These are phyloP conservation scores for Sporothrix schenckii DNA, from an alignment of 2,329 filamentous ascomycete genomes.

Conservation along the genomic window DNA sequence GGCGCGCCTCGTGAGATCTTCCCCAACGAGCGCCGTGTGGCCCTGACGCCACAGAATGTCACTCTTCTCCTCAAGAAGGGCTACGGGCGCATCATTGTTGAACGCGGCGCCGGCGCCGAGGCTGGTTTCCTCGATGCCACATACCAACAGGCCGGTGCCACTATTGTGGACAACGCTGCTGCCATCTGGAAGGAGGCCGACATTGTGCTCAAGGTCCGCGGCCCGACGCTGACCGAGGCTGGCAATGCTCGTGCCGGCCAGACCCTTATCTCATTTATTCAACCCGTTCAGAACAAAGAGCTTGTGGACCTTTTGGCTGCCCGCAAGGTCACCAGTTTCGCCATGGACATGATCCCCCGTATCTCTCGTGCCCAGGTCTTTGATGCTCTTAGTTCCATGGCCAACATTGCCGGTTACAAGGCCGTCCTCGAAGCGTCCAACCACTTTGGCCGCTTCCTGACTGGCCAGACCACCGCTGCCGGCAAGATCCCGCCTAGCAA, in stretches of 20 bases:
- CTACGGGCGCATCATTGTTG: conserved; percentile 74
- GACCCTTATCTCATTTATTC: conserved; percentile 80
- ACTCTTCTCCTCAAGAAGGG: conserved; percentile 82
- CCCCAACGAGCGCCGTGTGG: conserved; percentile 77
- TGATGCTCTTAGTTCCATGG: conserved; percentile 88
- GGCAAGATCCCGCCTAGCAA: conserved; percentile 90
- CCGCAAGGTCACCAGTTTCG: conserved; percentile 74
- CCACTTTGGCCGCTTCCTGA: conserved; percentile 83
- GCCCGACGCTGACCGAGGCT: conserved; percentile 71
- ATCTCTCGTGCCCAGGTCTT: conserved; percentile 89
- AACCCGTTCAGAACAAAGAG: conserved; percentile 77
- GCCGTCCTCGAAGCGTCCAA: conserved; percentile 88
- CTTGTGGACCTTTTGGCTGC: conserved; percentile 73
- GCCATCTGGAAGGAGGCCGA: conserved; percentile 75
- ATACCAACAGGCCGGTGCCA: conserved; percentile 78
- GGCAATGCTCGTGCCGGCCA: conserved; percentile 68
- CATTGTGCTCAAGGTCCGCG: conserved; percentile 82
- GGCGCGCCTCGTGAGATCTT: conserved; percentile 81
- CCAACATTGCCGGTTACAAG: conserved; percentile 92
- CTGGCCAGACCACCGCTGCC: conserved; percentile 86
- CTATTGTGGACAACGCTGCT: conserved; percentile 65
- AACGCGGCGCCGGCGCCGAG: conserved; percentile 75
- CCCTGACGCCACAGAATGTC: conserved; percentile 82
- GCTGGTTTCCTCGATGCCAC: conserved; percentile 78
- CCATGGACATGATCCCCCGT: conserved; percentile 90